Conservation (phyloP, 2,329 filamentous ascomycete genomes). For the Colletotrichum tabaci region DNA sequence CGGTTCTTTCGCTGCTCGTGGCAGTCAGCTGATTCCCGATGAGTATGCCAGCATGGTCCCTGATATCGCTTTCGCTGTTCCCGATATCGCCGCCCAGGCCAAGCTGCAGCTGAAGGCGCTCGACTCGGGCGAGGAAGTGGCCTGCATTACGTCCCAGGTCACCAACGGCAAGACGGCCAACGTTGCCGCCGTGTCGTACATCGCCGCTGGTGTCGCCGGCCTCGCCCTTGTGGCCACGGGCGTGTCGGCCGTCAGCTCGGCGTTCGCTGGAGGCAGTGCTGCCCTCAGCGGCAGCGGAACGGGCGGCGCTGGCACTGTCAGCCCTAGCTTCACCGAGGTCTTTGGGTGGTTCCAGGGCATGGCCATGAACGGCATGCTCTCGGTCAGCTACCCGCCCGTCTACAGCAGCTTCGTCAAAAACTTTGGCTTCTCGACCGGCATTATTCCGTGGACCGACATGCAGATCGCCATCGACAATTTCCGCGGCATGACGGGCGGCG, state of each 20-base stretch:
- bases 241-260: slow-evolving; percentile 76
- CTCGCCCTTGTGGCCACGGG: slow-evolving; percentile 83
- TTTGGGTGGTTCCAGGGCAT: slow-evolving; percentile 93
- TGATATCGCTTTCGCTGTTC: slow-evolving; percentile 88
- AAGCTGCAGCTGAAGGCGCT: slow-evolving; percentile 80
- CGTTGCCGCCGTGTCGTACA: slow-evolving; percentile 83
- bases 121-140: slow-evolving; percentile 68
- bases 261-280: slow-evolving; percentile 67
- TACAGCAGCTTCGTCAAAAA: slow-evolving; percentile 94
- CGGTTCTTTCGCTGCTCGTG: slow-evolving; percentile 81
- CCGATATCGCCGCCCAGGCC: slow-evolving; percentile 90
- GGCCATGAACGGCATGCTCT: slow-evolving; percentile 97
- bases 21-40: slow-evolving; percentile 79
- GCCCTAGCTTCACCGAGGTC: slow-evolving; percentile 88
- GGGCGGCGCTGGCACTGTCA: slow-evolving; percentile 75
- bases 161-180: slow-evolving; percentile 89
- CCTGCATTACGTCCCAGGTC: slow-evolving; percentile 86
- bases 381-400: slow-evolving; percentile 87
- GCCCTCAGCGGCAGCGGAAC: slow-evolving; percentile 66
- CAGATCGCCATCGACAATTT: slow-evolving; percentile 89
- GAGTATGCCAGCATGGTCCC: slow-evolving; percentile 84
- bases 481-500: slow-evolving; percentile 84
- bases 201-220: slow-evolving; percentile 88
- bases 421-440: slow-evolving; percentile 90
- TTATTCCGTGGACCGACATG: slow-evolving; percentile 87